Percentiles rank a stretch among this genome's conserved stretches.
Conservation (phyloP, 202 grass and related monocot species). For the Hordeum pubiflorum region DNA sequence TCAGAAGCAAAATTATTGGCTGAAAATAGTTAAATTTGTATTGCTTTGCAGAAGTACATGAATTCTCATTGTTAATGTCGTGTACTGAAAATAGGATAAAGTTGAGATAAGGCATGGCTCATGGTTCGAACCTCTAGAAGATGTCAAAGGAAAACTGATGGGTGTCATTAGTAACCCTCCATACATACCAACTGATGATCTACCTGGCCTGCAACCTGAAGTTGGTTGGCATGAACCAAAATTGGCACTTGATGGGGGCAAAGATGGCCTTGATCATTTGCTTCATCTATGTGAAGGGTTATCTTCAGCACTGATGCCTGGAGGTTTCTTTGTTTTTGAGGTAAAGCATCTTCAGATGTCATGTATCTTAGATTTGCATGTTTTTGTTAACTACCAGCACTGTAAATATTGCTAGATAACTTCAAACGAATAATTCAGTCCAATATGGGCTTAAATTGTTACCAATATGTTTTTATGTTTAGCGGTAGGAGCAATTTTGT, state of each 20-base stretch:
- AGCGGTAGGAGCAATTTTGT: neutral
- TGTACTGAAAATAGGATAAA: constrained; percentile 48
- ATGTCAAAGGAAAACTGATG: constrained; percentile 65
- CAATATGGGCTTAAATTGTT: neutral
- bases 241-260: constrained; percentile 76
- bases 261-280: constrained; percentile 66
- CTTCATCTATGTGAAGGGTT: constrained; percentile 80
- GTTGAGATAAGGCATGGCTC: constrained; percentile 73
- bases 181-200: constrained; percentile 71
- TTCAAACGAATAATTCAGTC: neutral
- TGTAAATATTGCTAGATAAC: neutral
- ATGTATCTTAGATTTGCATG: neutral
- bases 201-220: constrained; percentile 80
- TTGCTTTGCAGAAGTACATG: neutral
- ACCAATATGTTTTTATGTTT: neutral
- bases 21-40: neutral
- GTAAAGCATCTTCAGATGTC: constrained; percentile 27
- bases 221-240: constrained; percentile 83
- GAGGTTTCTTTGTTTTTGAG: constrained; percentile 97
- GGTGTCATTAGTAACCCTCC: constrained; percentile 91
- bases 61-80: neutral
- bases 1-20: neutral
- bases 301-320: constrained; percentile 45
- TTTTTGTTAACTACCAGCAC: neutral
- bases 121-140: constrained; percentile 76